Percentiles rank a stretch among this genome's conserved stretches.
Conservation (phyloP, 495 filamentous ascomycete genomes). For the Hyaloscypha finlandica region DNA sequence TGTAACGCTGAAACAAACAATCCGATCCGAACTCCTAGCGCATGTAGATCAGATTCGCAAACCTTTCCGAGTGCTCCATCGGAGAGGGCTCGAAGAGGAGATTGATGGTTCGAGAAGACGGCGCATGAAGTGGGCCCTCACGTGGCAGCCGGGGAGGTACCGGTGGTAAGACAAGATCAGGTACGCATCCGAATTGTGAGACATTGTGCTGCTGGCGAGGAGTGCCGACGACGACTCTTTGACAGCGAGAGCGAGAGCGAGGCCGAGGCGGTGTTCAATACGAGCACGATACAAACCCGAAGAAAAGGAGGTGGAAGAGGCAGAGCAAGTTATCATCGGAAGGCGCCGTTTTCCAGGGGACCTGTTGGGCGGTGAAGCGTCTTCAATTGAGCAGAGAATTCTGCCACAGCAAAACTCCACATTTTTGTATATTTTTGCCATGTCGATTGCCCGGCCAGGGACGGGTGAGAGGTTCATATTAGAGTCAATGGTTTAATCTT, state of each 20-base stretch:
- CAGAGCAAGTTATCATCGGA: background rate
- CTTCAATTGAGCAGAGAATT: conserved; percentile 1
- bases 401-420: background rate
- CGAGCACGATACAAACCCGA: background rate
- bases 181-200: background rate
- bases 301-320: background rate
- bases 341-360: conserved; percentile 1
- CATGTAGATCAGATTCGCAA: conserved; percentile 24
- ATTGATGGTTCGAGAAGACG: background rate
- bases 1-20: background rate
- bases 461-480: background rate
- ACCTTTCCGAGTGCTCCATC: conserved; percentile 11
- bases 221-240: background rate
- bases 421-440: background rate
- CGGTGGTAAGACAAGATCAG: conserved; percentile 2
- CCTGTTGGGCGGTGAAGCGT: background rate
- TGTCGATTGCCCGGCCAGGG: background rate
- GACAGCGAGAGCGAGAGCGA: background rate
- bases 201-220: conserved; percentile 1
- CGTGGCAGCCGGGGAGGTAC: background rate
- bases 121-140: background rate
- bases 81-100: conserved; percentile 4
- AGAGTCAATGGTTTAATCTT: background rate
- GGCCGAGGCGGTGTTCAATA: background rate
- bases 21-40: background rate